phyloP scores from a whole-genome alignment of 1,284 basidiomycete genomes.

The Microbotryum saponariae region DNA sequence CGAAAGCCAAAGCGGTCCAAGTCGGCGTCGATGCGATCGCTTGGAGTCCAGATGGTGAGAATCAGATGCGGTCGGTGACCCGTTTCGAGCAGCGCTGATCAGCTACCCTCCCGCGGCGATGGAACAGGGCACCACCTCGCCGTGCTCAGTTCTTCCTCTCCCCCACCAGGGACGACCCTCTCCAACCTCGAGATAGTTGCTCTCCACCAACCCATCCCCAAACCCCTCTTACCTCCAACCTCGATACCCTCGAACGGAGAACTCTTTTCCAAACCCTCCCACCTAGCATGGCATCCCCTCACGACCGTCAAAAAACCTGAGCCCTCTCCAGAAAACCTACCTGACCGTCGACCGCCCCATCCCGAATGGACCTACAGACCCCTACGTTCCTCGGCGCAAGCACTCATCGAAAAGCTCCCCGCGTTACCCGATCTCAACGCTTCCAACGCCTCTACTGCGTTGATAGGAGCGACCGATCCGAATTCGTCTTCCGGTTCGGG shows the following conservation, averaged over 20 bases:
- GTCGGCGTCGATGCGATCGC: conserved; percentile 8
- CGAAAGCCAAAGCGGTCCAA: conserved; percentile 7
- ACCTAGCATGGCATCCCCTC: conserved; percentile 20
- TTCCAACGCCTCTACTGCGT: background rate
- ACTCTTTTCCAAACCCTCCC: background rate
- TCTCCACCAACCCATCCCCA: conserved; percentile 14
- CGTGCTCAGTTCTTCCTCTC: conserved; percentile 6
- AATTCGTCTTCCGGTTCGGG: background rate
- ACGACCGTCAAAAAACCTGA: background rate
- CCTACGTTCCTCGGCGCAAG: conserved; percentile 2
- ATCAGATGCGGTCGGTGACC: too few species aligned
- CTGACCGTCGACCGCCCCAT: background rate
- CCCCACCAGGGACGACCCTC: background rate
- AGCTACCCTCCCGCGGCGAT: background rate
- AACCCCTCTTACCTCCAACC: background rate
- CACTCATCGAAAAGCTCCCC: conserved; percentile 10
- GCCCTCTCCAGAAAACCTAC: background rate
- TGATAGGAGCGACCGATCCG: background rate
- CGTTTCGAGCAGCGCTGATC: too few species aligned
- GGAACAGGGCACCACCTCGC: conserved; percentile 1
- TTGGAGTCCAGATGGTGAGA: conserved; percentile 19
- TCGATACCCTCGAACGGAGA: background rate
- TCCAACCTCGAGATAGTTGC: conserved; percentile 19
- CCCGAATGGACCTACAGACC: background rate
- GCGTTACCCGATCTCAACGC: conserved; percentile 17